Base-by-base conservation (phyloP, 2,329 filamentous ascomycete species). In the Xylariaceae sp. region DNA sequence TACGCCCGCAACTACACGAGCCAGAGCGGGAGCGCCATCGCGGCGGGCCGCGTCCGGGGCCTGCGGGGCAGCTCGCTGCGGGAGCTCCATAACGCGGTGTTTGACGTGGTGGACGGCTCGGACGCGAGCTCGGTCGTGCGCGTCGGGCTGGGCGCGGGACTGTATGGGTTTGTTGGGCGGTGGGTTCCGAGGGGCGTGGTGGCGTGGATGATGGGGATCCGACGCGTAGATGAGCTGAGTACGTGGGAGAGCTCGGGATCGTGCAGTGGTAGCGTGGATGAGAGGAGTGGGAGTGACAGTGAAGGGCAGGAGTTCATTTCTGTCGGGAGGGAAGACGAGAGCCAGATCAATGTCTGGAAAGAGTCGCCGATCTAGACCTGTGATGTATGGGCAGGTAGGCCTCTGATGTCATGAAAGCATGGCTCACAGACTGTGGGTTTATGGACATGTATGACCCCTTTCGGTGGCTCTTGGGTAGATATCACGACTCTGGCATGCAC, bases 201-300 rank as follows among this genome's bases (percentile, higher is more conserved):
- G n/a, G 83, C 82, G 2, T 93, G 88, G 86, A 95, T 97, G 86
- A 85, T 97, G 79, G 89, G 89, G 9, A 78, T 90, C 43, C 73
- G 82, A 46, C 70, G 69, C 42, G 79, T 83, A 13, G 72, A 79
- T 40, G 71, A 79, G 60, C 64, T 81, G 35, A 72, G 71, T 37
- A 61, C 69, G 2, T 79, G 74, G 74, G 74, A 78, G 57, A 65
- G 66, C 50, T 65, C 64, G 4, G 63, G 62, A 34, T 64, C 64
- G 33, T 45, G 49, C 8, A 64, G 61, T 11, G 63, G 62, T 16
- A 67, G 63, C 37, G 65, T 66, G 13, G 18, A 35, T 12, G 46
- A 57, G 38, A 34, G 43, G 4, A 56, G 50, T 38, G 47, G 56
- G n/a, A 52, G 53, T 41, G 54, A 53, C 34, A 60, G 54, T 16